Evolutionary conservation across 106 monocot species (phyloP).

Genomic region (Alisma plantagoaquatica): DNA sequence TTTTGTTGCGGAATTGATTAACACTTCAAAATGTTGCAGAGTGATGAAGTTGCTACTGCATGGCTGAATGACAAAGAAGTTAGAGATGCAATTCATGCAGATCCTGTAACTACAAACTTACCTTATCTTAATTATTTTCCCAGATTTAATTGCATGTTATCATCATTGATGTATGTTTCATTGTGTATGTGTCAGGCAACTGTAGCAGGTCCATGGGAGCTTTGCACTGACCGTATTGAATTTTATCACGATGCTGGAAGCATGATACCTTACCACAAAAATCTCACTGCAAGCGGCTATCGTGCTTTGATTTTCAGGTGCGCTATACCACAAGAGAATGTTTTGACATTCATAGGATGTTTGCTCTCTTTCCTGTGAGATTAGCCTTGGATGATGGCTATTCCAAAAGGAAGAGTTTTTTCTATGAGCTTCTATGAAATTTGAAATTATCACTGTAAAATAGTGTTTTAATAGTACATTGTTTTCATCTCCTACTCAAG

Average conservation of each 20-base stretch:
- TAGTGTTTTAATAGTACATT: too few relatives aligned
- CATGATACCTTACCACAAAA: slow-evolving; percentile 85
- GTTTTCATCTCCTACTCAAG: too few relatives aligned
- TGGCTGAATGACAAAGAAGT: slow-evolving; percentile 82
- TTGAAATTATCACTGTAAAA: too few relatives aligned
- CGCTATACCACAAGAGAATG: not conserved
- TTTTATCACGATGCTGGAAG: slow-evolving; percentile 82
- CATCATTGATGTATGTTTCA: not conserved
- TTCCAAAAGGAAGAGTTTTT: not conserved
- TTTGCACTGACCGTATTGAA: slow-evolving; percentile 44
- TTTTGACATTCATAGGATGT: not conserved
- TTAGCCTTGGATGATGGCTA: too few relatives aligned
- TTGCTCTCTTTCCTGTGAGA: too few relatives aligned
- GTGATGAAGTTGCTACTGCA: slow-evolving; percentile 57
- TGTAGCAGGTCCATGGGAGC: slow-evolving; percentile 29
- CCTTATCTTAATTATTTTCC: not conserved
- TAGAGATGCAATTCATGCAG: slow-evolving; percentile 80
- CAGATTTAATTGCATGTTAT: not conserved
- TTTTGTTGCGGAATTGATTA: not conserved
- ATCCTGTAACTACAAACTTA: slow-evolving; percentile 30
- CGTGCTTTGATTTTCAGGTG: slow-evolving; percentile 83
- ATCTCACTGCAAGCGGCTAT: slow-evolving; percentile 56
- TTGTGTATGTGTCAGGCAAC: slow-evolving; percentile 17
- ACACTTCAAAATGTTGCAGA: slow-evolving; percentile 6
- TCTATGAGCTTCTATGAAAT: too few relatives aligned